Conservation (phyloP, 257 asterid genomes). For the Cinchona pubescens region DNA sequence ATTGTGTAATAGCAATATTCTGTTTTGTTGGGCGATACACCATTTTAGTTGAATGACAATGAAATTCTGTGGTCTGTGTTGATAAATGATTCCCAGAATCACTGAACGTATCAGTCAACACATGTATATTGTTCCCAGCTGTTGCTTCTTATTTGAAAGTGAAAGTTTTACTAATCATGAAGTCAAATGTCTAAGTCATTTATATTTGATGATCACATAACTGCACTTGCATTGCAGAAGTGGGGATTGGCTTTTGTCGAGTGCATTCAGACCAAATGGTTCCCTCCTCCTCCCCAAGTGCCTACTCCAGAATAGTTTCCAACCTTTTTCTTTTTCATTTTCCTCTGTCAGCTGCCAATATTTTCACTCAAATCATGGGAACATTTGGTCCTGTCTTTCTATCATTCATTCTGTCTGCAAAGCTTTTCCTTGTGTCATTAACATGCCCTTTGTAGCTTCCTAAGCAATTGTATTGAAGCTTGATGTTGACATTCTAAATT, state of each 20-base stretch:
- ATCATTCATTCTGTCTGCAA: neutral
- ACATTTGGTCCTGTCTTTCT: neutral
- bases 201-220: neutral
- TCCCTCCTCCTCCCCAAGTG: neutral
- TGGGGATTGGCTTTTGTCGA: neutral
- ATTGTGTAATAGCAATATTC: conserved; percentile 5
- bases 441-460: too few species aligned
- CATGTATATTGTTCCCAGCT: neutral
- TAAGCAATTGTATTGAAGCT: neutral
- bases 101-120: too few species aligned
- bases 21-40: conserved; percentile 1
- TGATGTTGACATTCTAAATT: neutral
- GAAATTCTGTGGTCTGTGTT: neutral
- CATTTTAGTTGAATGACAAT: neutral
- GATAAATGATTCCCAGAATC: neutral
- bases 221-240: neutral
- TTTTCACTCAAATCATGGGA: neutral
- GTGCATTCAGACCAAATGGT: neutral
- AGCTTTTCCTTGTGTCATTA: neutral
- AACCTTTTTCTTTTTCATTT: neutral
- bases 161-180: neutral
- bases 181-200: too few species aligned
- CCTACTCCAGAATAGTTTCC: neutral
- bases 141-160: neutral
- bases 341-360: neutral